Conservation (phyloP, 768 basidiomycete species). For the Piloderma croceum region DNA sequence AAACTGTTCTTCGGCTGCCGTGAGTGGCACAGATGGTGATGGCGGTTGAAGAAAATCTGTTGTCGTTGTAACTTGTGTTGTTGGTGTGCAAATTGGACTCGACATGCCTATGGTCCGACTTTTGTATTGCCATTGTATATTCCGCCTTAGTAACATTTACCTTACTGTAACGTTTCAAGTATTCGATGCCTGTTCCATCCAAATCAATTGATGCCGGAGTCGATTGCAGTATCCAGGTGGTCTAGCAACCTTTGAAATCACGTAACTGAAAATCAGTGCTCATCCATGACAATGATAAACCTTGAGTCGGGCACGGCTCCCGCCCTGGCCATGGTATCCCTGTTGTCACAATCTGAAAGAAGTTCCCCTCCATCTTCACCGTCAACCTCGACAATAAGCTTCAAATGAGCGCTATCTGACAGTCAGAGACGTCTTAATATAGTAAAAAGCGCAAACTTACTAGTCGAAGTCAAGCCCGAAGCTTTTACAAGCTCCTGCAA, state of each 20-base stretch:
- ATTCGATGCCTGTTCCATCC: not conserved
- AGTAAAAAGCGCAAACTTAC: not conserved
- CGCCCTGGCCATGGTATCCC: not conserved
- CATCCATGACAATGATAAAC: too few species aligned
- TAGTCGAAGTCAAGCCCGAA: conserved; percentile 28
- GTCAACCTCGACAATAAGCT: not conserved
- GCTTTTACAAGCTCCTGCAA: conserved; percentile 35
- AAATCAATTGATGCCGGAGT: not conserved
- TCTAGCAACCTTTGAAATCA: too few species aligned
- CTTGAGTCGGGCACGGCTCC: not conserved
- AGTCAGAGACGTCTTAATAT: not conserved
- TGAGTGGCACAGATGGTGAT: conserved; percentile 26
- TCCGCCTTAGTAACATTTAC: not conserved
- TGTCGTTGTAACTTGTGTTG: too few species aligned
- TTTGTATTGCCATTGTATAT: not conserved
- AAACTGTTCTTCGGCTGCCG: conserved; percentile 57
- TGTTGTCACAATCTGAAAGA: not conserved
- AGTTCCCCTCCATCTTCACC: not conserved
- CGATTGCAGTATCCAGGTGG: too few species aligned
- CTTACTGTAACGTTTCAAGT: not conserved
- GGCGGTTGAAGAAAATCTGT: not conserved
- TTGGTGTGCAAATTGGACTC: too few species aligned
- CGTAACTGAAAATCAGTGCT: too few species aligned
- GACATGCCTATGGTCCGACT: too few species aligned
- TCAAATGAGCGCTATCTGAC: not conserved